Evolutionary conservation across 2,329 filamentous ascomycete genomes (phyloP).

Genomic region (Aspergillus terreus): DNA sequence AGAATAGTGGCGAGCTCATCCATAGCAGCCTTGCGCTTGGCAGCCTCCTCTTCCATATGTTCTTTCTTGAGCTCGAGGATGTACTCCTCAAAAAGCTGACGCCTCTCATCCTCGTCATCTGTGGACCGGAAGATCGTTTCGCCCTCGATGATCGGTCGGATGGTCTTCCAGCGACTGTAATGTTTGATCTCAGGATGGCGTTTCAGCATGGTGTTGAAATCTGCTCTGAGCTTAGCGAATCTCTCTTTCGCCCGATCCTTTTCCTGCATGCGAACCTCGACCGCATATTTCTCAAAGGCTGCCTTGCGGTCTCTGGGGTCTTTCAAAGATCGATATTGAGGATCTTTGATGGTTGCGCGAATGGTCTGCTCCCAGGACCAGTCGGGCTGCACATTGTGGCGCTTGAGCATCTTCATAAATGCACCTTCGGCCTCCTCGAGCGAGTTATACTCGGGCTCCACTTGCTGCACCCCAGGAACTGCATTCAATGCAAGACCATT

Average conservation of each 20-base stretch:
- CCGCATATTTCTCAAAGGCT: constrained; percentile 92
- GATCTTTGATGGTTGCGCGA: constrained; percentile 79
- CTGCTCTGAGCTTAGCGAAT: constrained; percentile 81
- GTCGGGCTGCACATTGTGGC: constrained; percentile 80
- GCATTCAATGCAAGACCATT: constrained; percentile 39
- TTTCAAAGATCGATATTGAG: constrained; percentile 88
- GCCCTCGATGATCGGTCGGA: constrained; percentile 85
- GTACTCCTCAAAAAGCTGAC: constrained; percentile 91
- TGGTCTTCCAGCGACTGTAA: constrained; percentile 96
- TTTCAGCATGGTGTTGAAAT: constrained; percentile 94
- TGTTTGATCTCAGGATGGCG: constrained; percentile 96
- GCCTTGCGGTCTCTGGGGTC: constrained; percentile 86
- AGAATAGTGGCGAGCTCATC: constrained; percentile 77
- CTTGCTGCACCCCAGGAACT: constrained; percentile 36
- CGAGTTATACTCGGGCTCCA: constrained; percentile 74
- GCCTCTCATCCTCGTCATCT: constrained; percentile 79
- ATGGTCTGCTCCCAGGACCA: constrained; percentile 92
- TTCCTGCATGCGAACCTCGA: constrained; percentile 85
- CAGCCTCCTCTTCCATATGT: constrained; percentile 71
- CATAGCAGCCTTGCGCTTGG: constrained; percentile 73
- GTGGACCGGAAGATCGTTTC: constrained; percentile 95
- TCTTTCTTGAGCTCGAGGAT: constrained; percentile 76
- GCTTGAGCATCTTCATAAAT: constrained; percentile 84
- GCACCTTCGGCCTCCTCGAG: constrained; percentile 88
- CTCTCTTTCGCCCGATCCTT: constrained; percentile 93